phyloP scores from a whole-genome alignment of 1,284 basidiomycete species.

The Pulveroboletus ridleyi region DNA sequence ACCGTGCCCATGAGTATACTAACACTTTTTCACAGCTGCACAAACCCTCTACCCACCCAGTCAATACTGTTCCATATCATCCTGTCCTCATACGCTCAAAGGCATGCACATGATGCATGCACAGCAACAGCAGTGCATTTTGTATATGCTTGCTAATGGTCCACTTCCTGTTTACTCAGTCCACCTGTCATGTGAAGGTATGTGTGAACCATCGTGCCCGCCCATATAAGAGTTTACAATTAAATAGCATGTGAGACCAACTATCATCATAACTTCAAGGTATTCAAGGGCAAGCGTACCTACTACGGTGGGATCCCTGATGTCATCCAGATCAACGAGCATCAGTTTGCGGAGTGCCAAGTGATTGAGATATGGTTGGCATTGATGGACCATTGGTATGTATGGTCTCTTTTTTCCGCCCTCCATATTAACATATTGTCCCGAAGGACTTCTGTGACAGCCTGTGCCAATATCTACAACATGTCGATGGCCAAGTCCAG shows the following conservation, averaged over 20 bases:
- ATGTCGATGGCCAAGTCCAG: neutral
- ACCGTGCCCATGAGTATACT: no score
- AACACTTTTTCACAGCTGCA: neutral
- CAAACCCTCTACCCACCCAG: neutral
- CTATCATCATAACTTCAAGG: neutral
- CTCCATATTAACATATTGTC: neutral
- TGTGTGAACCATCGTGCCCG: neutral
- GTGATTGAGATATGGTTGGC: neutral
- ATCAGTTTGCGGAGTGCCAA: neutral
- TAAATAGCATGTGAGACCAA: neutral
- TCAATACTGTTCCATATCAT: neutral
- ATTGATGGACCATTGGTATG: neutral
- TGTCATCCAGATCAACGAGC: slow-evolving; percentile 3
- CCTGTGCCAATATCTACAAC: slow-evolving; percentile 8
- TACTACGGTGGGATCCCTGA: neutral
- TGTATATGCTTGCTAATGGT: neutral
- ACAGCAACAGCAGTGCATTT: neutral
- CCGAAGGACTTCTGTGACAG: slow-evolving; percentile 2
- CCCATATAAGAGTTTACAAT: neutral
- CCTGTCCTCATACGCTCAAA: neutral
- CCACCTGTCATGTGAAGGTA: neutral
- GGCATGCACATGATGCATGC: neutral
- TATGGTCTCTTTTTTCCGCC: neutral
- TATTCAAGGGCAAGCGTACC: neutral
- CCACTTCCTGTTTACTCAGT: neutral